A percentile compares a stretch with the other conserved stretches of the same genome.
phyloP scores from a whole-genome alignment of 2,329 filamentous ascomycete species.

The Neurospora sp. region DNA sequence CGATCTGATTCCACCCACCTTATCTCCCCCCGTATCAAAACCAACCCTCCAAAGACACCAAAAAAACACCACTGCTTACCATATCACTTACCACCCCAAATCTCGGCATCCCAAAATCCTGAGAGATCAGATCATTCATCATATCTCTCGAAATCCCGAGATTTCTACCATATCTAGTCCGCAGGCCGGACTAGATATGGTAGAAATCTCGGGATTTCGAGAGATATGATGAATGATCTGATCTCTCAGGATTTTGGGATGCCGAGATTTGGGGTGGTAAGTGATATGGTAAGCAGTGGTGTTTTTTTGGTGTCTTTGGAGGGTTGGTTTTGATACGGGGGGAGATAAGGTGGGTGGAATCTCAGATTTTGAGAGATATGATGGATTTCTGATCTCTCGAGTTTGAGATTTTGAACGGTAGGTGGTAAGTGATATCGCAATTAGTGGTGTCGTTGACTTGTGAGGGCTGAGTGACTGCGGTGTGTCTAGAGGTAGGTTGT shows the following conservation, averaged over 20 bases:
- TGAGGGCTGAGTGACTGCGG: not conserved
- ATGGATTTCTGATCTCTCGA: not conserved
- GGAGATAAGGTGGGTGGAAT: not conserved
- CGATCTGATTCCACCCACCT: not conserved
- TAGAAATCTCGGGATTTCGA: not conserved
- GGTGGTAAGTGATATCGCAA: not conserved
- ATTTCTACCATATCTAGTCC: too few relatives aligned
- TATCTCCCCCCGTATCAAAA: too few relatives aligned
- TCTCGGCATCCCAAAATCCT: not conserved
- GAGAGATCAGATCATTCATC: not conserved
- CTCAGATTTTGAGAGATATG: not conserved
- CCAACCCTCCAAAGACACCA: too few relatives aligned
- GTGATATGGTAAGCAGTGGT: not conserved
- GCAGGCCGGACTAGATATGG: too few relatives aligned
- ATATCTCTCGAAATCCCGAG: not conserved
- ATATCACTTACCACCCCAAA: not conserved
- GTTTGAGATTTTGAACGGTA: not conserved
- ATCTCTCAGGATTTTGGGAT: not conserved
- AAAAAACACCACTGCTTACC: not conserved
- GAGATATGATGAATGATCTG: not conserved
- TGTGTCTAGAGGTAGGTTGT: not conserved
- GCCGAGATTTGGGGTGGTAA: not conserved
- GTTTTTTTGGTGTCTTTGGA: not conserved
- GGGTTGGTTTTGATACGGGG: too few relatives aligned
- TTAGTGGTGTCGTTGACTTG: not conserved